These are phyloP conservation scores for Hypsizygus marmoreus DNA, from an alignment of 768 basidiomycete genomes.

Conservation along the genomic window DNA sequence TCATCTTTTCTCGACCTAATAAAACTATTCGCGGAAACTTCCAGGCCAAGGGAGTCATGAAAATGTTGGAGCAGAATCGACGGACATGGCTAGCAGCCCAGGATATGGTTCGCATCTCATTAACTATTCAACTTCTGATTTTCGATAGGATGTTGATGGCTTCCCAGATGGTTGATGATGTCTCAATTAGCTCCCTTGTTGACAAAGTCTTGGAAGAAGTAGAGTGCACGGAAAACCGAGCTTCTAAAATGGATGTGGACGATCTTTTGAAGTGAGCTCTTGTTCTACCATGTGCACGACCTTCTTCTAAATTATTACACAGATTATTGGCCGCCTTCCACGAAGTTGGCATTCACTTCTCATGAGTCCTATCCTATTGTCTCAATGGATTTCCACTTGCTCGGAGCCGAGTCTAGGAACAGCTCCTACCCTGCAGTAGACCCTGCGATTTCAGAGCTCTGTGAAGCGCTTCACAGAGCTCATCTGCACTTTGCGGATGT, in stretches of 20 bases:
- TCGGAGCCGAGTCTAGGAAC: background rate
- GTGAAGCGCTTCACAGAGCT: too few relatives aligned
- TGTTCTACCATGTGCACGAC: too few relatives aligned
- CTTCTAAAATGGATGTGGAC: slow-evolving; percentile 92
- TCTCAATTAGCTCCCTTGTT: slow-evolving; percentile 68
- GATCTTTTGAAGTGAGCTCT: slow-evolving; percentile 87
- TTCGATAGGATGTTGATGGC: background rate
- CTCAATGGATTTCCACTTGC: background rate
- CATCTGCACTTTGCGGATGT: too few relatives aligned
- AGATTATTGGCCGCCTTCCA: slow-evolving; percentile 77
- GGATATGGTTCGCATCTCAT: slow-evolving; percentile 61
- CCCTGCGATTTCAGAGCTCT: too few relatives aligned
- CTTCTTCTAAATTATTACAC: slow-evolving; percentile 12
- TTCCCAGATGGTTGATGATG: slow-evolving; percentile 59
- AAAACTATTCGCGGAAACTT: slow-evolving; percentile 91
- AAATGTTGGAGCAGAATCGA: slow-evolving; percentile 93
- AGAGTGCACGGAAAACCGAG: slow-evolving; percentile 74
- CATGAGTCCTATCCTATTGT: slow-evolving; percentile 33
- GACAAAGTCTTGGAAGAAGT: slow-evolving; percentile 74
- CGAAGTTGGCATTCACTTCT: slow-evolving; percentile 73
- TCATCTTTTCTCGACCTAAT: slow-evolving; percentile 87
- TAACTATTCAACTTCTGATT: background rate
- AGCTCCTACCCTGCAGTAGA: background rate
- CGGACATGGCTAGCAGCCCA: slow-evolving; percentile 89
- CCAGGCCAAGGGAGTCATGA: slow-evolving; percentile 90